Conservation (phyloP, 331 rosid species). For the Saraca asoca region DNA sequence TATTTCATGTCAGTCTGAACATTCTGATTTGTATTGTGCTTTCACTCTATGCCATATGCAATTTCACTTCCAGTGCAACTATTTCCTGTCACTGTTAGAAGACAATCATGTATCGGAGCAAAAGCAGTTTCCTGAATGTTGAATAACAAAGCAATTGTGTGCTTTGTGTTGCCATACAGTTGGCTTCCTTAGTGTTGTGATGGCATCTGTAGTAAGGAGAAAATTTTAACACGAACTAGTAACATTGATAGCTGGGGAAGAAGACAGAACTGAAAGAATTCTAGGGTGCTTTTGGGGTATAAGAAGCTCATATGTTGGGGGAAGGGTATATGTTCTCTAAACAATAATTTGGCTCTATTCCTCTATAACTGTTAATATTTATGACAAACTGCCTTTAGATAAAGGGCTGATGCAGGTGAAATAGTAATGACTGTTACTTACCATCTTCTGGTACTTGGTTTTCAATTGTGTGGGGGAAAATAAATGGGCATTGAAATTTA, state of each 20-base stretch:
- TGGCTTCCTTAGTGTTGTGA: slow-evolving; percentile 29
- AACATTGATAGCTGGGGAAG: background rate
- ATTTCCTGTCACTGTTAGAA: slow-evolving; percentile 20
- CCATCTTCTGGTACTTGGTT: slow-evolving; percentile 5
- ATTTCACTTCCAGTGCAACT: slow-evolving; percentile 12
- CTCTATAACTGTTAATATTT: too few species aligned
- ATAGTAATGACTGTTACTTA: slow-evolving; percentile 1
- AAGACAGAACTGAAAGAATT: background rate
- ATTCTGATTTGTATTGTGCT: slow-evolving; percentile 29
- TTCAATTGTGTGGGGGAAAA: background rate
- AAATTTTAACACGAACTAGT: background rate
- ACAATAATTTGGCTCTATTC: too few species aligned
- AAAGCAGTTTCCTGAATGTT: slow-evolving; percentile 24
- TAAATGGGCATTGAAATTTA: slow-evolving; percentile 10
- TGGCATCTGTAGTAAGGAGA: slow-evolving; percentile 15
- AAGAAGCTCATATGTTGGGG: background rate
- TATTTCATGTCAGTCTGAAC: slow-evolving; percentile 29
- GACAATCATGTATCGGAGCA: slow-evolving; percentile 16
- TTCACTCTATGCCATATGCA: slow-evolving; percentile 23
- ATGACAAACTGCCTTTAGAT: background rate
- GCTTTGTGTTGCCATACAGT: slow-evolving; percentile 14
- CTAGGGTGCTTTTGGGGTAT: background rate
- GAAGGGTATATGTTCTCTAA: too few species aligned
- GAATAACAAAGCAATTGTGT: slow-evolving; percentile 14
- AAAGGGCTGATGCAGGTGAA: background rate